Evolutionary conservation across 345 rosid species (phyloP), one percentile per base, ranked within the genome.

Genomic region (Brassica carinata): DNA sequence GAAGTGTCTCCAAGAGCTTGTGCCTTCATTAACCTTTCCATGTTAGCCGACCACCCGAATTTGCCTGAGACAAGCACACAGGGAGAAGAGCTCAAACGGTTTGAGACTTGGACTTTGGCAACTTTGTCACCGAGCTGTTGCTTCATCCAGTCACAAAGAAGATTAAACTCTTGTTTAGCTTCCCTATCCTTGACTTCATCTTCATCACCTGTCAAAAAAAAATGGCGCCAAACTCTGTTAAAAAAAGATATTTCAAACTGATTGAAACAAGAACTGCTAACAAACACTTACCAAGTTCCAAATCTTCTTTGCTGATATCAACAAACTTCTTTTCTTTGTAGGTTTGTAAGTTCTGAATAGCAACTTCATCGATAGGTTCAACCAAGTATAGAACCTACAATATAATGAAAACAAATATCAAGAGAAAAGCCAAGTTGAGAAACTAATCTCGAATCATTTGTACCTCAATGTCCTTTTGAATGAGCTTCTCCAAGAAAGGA

Each of bases 21-120:
- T 51, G 99, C 99, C 85, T 94, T 94, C 99, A 96, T 96, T 84
- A 96, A 73, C 86, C 99, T 96, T 82, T 96, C 99, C 99, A 96
- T 96, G 74, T 96, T 96, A 45, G 98, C 98, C 18, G 97, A 96
- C 99, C 99, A 96, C 11, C 99, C 97, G 72, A 96, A 96, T 80
- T 94, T 94, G 70, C 98, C 98, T 62, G 97, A 94, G 71, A 96
- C 99, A 78, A 96, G 98, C 66, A 94, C 99, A 59, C 99, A 94
- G 3, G 99, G 98, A 75, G 99, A 93, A 31, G 97, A 91, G 77
- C 97, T 90, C 70, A 94, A 80, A 31, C 99, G 97, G 64, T 92
- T 94, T 3, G 99, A 96, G 73, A 96, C 85, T 90, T 96, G 96
- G 64, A 96, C 97, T 83, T 94, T 96, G 38, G 97, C 98, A 69